A percentile compares a stretch with the other conserved stretches of the same genome.
These are phyloP conservation scores for Vitis cinerea DNA, from an alignment of 164 flowering plant species.

Conservation along the genomic window DNA sequence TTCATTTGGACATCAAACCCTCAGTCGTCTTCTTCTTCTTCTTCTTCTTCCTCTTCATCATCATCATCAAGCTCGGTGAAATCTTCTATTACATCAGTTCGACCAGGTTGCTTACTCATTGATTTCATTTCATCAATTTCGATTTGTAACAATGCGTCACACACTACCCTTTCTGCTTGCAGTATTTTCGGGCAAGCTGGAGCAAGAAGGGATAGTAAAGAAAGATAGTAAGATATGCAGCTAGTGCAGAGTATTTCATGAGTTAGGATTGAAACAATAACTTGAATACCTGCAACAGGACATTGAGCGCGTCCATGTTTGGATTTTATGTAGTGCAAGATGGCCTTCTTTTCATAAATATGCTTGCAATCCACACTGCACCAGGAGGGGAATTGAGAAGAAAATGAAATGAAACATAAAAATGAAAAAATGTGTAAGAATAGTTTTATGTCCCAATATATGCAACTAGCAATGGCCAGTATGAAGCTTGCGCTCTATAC, in stretches of 20 bases:
- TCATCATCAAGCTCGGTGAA: slow-evolving; percentile 63
- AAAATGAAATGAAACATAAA: neutral
- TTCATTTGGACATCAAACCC: neutral
- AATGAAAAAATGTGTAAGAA: neutral
- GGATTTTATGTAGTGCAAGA: slow-evolving; percentile 50
- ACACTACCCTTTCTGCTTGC: slow-evolving; percentile 42
- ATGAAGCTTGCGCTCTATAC: too few relatives aligned
- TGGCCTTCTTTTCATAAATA: slow-evolving; percentile 73
- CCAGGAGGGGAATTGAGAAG: neutral
- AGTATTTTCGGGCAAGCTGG: slow-evolving; percentile 75
- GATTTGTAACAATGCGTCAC: slow-evolving; percentile 61
- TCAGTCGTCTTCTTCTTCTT: slow-evolving; percentile 22
- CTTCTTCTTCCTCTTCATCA: slow-evolving; percentile 27
- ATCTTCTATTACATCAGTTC: slow-evolving; percentile 55
- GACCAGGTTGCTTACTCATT: slow-evolving; percentile 34
- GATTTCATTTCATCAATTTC: slow-evolving; percentile 82
- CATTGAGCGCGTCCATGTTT: slow-evolving; percentile 35
- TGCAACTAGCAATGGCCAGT: too few relatives aligned
- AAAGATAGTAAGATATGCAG: neutral
- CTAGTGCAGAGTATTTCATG: too few relatives aligned
- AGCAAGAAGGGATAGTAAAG: neutral
- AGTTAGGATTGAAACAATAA: neutral
- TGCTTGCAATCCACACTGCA: slow-evolving; percentile 89
- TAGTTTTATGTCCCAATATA: too few relatives aligned
- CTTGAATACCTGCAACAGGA: slow-evolving; percentile 71